Base-by-base conservation (phyloP, 345 rosid species). In the Eucalyptus marginata region DNA sequence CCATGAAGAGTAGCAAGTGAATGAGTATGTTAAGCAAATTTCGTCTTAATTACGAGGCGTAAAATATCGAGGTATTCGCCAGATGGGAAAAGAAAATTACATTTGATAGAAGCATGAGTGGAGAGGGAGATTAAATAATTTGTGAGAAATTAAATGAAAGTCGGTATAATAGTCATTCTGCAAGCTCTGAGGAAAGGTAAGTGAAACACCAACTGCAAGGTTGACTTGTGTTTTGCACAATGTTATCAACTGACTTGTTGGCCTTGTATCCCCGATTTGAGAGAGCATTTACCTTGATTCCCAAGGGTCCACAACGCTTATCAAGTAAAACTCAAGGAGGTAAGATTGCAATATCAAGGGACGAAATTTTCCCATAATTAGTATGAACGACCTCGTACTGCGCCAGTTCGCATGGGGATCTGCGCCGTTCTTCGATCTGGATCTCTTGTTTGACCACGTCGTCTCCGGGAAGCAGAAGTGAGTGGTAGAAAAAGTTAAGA, bases 41-140 rank as follows among this genome's bases (percentile, higher is more conserved):
- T 3, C 4, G 0, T 52, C 5, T 18, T 3, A 52, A 3, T 0
- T 52, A 5, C 18, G 5, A 52, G 7, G 18, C 7, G 58, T 2
- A 52, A 52, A 18, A 52, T 52, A 18, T 18, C 7, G 4, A 2
- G 56, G 2, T 52, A 17, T 52, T 52, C 59, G n/a, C n/a, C n/a
- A n/a, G n/a, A n/a, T n/a, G n/a, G n/a, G n/a, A n/a, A n/a, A n/a
- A n/a, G n/a, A n/a, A 52, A 52, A 52, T 52, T 52, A 52, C 4
- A 8, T 10, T 2, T 0, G 2, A 52, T n/a, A n/a, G n/a, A n/a
- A n/a, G n/a, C n/a, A n/a, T n/a, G 3, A 2, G 58, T 18, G 4
- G 0, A 18, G 40, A 40, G 40, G 40, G 40, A 40, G 40, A 40
- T 43, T 52, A 52, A 18, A 1, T 3, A 10, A 8, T 52, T 1